Conservation (phyloP, 768 basidiomycete species). For the Tulasnella calospora region DNA sequence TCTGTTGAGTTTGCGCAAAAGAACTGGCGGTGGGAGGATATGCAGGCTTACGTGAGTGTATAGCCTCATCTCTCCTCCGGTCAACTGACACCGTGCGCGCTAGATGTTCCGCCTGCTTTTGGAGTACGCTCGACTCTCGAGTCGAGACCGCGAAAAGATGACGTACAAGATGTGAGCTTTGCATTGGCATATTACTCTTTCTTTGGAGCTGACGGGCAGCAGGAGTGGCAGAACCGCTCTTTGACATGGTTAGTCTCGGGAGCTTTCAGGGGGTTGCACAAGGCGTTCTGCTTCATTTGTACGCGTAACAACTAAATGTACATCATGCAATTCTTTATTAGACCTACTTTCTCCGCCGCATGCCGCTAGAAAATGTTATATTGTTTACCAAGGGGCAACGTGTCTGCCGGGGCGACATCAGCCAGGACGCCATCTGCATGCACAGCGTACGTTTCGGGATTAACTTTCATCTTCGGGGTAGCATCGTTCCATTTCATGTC, state of each 20-base stretch:
- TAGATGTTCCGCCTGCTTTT: constrained; percentile 43
- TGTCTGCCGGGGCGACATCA: constrained; percentile 69
- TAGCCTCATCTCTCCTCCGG: not conserved
- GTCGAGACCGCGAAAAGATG: constrained; percentile 45
- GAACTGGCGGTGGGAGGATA: constrained; percentile 58
- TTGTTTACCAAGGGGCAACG: constrained; percentile 58
- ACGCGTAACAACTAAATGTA: not conserved
- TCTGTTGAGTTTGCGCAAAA: constrained; percentile 54
- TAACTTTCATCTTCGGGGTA: constrained; percentile 79
- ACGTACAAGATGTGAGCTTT: constrained; percentile 17
- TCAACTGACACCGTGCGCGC: not conserved
- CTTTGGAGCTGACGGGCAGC: not conserved
- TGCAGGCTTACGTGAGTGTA: constrained; percentile 51
- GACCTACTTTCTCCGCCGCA: not conserved
- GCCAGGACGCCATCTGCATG: constrained; percentile 69
- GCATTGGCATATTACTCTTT: not conserved
- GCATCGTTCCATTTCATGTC: constrained; percentile 91
- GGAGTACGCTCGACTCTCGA: constrained; percentile 53
- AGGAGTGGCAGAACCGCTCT: not conserved
- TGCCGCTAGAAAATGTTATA: constrained; percentile 73
- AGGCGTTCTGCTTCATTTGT: not conserved
- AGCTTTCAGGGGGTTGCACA: not conserved
- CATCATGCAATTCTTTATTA: not conserved
- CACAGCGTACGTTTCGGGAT: constrained; percentile 90
- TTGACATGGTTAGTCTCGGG: not conserved